A percentile compares a stretch with the other conserved stretches of the same genome.
phyloP scores from a whole-genome alignment of 1,139 yeast genomes.

The Diutina mesorugosa region DNA sequence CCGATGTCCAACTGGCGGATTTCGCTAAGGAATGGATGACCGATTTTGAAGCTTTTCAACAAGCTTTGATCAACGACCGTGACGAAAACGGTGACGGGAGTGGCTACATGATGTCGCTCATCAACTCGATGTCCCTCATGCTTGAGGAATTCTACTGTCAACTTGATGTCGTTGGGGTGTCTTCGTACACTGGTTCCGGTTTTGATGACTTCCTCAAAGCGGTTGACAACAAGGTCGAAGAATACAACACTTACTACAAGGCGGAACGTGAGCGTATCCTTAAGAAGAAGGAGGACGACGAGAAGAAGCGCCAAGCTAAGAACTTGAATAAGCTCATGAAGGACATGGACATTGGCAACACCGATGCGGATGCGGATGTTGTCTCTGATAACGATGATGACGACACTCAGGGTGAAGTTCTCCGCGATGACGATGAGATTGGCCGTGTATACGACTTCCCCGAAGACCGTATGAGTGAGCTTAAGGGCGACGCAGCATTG shows the following conservation, averaged over 20 bases:
- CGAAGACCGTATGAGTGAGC: slow-evolving; percentile 55
- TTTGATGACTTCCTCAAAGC: slow-evolving; percentile 79
- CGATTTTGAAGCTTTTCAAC: slow-evolving; percentile 87
- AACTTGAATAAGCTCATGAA: slow-evolving; percentile 65
- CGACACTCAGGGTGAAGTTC: slow-evolving; percentile 46
- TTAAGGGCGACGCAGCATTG: slow-evolving; percentile 40
- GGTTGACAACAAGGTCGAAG: slow-evolving; percentile 79
- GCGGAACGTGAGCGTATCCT: slow-evolving; percentile 78
- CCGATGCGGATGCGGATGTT: slow-evolving; percentile 44
- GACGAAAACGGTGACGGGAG: slow-evolving; percentile 60
- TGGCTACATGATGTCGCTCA: slow-evolving; percentile 89
- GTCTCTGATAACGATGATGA: slow-evolving; percentile 52
- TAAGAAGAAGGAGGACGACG: slow-evolving; percentile 66
- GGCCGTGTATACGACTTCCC: slow-evolving; percentile 63
- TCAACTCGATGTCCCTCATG: slow-evolving; percentile 92
- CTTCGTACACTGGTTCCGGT: slow-evolving; percentile 88
- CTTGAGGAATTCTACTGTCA: slow-evolving; percentile 93
- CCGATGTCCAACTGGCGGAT: slow-evolving; percentile 73
- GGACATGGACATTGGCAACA: slow-evolving; percentile 59
- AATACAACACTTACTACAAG: slow-evolving; percentile 71
- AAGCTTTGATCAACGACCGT: slow-evolving; percentile 50
- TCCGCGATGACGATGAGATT: slow-evolving; percentile 52
- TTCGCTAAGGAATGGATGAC: slow-evolving; percentile 97
- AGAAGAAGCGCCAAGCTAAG: slow-evolving; percentile 57
- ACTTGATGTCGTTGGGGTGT: slow-evolving; percentile 81